Evolutionary conservation across 257 asterid species (phyloP).

Genomic region (Solanum habrochaites): DNA sequence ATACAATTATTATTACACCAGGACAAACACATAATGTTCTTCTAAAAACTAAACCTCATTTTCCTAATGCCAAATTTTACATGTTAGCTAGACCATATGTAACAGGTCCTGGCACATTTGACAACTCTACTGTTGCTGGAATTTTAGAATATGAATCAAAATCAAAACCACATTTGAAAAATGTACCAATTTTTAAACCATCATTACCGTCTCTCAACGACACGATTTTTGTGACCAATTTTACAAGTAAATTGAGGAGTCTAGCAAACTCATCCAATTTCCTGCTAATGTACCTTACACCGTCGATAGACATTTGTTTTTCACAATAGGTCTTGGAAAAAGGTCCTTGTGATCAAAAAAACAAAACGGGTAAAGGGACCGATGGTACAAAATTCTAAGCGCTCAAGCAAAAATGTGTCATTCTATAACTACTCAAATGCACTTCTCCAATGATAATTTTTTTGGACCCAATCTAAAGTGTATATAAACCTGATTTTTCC

Average conservation of each 20-base stretch:
- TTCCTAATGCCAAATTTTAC: not conserved
- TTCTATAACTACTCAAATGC: not conserved
- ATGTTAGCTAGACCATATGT: not conserved
- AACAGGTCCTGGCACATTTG: slow-evolving; percentile 22
- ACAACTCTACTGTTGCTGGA: slow-evolving; percentile 43
- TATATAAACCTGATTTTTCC: slow-evolving; percentile 43
- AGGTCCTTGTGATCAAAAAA: not conserved
- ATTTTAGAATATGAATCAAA: slow-evolving; percentile 28
- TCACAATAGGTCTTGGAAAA: not conserved
- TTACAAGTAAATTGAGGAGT: slow-evolving; percentile 10
- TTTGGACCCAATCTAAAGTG: slow-evolving; percentile 9
- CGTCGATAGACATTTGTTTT: not conserved
- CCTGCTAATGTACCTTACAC: not conserved
- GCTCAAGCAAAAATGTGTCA: not conserved
- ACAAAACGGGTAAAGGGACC: not conserved
- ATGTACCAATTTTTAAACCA: slow-evolving; percentile 26
- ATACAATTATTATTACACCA: not conserved
- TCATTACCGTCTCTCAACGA: slow-evolving; percentile 31
- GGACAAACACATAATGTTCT: not conserved
- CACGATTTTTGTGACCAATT: slow-evolving; percentile 29
- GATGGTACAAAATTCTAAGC: not conserved
- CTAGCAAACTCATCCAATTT: not conserved
- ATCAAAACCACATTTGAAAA: slow-evolving; percentile 9
- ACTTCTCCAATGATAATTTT: not conserved
- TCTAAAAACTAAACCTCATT: not conserved